A percentile compares a stretch with the other conserved stretches of the same genome.
Conservation (phyloP, 768 basidiomycete genomes). For the Suillus cothurnatus region DNA sequence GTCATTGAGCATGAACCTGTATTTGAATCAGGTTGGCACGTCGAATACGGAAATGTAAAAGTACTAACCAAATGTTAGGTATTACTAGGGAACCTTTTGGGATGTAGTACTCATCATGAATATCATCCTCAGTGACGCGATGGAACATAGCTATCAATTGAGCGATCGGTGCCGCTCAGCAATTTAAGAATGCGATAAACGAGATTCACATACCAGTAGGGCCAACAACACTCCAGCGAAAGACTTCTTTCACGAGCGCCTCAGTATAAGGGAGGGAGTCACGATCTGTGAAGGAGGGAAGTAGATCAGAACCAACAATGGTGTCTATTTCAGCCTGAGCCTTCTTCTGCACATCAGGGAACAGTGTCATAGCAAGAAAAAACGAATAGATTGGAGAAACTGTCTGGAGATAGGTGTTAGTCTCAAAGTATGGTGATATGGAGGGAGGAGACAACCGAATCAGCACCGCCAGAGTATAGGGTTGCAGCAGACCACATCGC, state of each 20-base stretch:
- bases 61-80: too few relatives aligned
- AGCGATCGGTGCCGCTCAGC: slow-evolving; percentile 27
- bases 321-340: too few relatives aligned
- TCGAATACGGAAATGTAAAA: too few relatives aligned
- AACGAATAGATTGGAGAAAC: slow-evolving; percentile 17
- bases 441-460: not conserved
- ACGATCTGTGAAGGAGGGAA: too few relatives aligned
- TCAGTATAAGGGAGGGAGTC: slow-evolving; percentile 26
- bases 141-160: slow-evolving; percentile 39
- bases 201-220: slow-evolving; percentile 35
- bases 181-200: slow-evolving; percentile 33
- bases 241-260: slow-evolving; percentile 60
- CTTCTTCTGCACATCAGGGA: too few relatives aligned
- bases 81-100: too few relatives aligned
- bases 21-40: too few relatives aligned
- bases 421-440: not conserved
- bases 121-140: slow-evolving; percentile 38
- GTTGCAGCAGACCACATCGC: slow-evolving; percentile 63
- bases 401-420: not conserved
- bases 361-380: slow-evolving; percentile 9
- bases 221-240: slow-evolving; percentile 44
- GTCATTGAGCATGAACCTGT: too few relatives aligned
- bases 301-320: too few relatives aligned
- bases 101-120: too few relatives aligned
- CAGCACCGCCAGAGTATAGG: slow-evolving; percentile 25